phyloP scores from a whole-genome alignment of 2,329 filamentous ascomycete genomes.

The Lachnellula suecica region DNA sequence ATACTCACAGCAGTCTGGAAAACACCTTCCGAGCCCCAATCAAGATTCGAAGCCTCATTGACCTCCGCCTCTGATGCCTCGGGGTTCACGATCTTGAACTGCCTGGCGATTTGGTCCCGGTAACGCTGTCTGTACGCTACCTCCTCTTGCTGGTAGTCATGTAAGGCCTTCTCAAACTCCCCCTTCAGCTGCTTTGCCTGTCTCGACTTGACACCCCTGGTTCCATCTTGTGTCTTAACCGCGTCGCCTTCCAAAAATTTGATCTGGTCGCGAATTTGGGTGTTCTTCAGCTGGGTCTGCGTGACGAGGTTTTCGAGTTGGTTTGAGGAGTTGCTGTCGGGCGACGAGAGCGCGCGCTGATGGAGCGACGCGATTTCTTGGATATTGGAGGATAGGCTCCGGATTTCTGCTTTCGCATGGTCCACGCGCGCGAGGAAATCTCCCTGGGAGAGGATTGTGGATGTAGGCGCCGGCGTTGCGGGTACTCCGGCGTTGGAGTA shows the following conservation, averaged over 20 bases:
- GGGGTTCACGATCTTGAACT: conserved; percentile 80
- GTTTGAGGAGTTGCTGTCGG: conserved; percentile 52
- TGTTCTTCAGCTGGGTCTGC: conserved; percentile 71
- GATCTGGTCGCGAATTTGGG: conserved; percentile 76
- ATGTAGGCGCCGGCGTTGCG: conserved; percentile 22
- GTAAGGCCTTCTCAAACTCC: conserved; percentile 70
- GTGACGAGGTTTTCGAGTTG: conserved; percentile 63
- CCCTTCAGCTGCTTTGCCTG: conserved; percentile 74
- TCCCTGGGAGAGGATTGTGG: conserved; percentile 54
- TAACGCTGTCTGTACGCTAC: conserved; percentile 68
- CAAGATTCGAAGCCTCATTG: conserved; percentile 63
- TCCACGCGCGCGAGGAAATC: conserved; percentile 70
- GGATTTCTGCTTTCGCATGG: conserved; percentile 66
- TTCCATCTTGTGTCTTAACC: conserved; percentile 57
- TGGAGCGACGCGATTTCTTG: conserved; percentile 67
- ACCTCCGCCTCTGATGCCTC: conserved; percentile 76
- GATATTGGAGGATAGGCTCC: conserved; percentile 64
- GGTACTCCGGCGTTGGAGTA: conserved; percentile 28
- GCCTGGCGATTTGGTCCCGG: conserved; percentile 74
- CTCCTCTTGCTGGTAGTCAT: conserved; percentile 71
- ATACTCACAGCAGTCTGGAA: conserved; percentile 76
- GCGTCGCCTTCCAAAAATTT: conserved; percentile 73
- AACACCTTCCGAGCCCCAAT: conserved; percentile 77
- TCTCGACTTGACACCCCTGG: conserved; percentile 65
- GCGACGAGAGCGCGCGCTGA: conserved; percentile 67